Percentiles rank a stretch among this genome's conserved stretches.
Conservation (phyloP, 352 stramenopile genomes). For the Phytophthora constricta region DNA sequence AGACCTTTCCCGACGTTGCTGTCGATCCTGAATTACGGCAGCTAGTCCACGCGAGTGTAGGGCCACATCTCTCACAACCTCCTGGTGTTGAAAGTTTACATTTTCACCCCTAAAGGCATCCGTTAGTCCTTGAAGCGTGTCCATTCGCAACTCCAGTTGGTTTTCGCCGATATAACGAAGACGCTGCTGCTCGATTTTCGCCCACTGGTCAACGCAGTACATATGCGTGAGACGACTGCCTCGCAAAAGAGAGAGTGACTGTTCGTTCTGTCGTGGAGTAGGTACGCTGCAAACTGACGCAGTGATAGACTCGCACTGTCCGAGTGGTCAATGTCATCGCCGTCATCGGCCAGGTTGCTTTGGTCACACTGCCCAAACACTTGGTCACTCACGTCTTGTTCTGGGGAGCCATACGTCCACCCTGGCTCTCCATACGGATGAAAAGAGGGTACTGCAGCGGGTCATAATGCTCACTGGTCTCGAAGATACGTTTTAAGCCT, state of each 20-base stretch:
- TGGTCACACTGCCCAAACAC: not conserved
- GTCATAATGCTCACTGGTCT: slow-evolving; percentile 6
- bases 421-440: slow-evolving; percentile 8
- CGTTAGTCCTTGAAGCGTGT: not conserved
- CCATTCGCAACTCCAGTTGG: not conserved
- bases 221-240: slow-evolving; percentile 5
- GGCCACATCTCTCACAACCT: not conserved
- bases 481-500: not conserved
- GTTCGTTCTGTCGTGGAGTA: not conserved
- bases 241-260: not conserved
- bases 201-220: slow-evolving; percentile 13
- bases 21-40: too few species aligned
- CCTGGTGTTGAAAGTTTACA: not conserved
- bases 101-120: not conserved
- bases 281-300: slow-evolving; percentile 1
- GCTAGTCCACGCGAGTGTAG: not conserved
- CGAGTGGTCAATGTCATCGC: not conserved
- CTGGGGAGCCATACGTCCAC: not conserved
- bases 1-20: too few species aligned
- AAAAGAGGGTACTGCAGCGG: slow-evolving; percentile 8
- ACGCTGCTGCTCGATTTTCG: slow-evolving; percentile 11
- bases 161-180: not conserved
- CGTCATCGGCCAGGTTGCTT: not conserved
- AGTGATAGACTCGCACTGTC: not conserved
- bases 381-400: not conserved